These are phyloP conservation scores for Fusarium sp. DNA, from an alignment of 2,329 filamentous ascomycete species.

Conservation along the genomic window DNA sequence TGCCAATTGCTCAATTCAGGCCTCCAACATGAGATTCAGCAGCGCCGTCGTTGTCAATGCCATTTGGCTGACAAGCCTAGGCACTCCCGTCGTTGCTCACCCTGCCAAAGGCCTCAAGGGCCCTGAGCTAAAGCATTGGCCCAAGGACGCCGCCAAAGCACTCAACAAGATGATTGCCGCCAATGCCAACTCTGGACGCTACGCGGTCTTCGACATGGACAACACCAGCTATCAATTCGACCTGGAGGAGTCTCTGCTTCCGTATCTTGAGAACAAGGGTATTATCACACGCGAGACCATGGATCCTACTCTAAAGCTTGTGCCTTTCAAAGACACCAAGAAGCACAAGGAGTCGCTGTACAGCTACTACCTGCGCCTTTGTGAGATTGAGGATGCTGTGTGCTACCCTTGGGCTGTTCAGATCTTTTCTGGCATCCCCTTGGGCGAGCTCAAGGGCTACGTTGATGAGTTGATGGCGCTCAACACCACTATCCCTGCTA, in stretches of 20 bases:
- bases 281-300: conserved; percentile 57
- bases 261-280: conserved; percentile 58
- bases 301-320: conserved; percentile 56
- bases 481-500: conserved; percentile 53
- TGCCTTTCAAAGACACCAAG: conserved; percentile 57
- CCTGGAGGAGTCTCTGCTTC: conserved; percentile 59
- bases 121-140: conserved; percentile 53
- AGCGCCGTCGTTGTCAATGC: conserved; percentile 24
- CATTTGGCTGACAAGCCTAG: conserved; percentile 32
- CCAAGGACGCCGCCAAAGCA: conserved; percentile 51
- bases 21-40: conserved; percentile 31
- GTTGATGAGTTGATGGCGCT: conserved; percentile 62
- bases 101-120: conserved; percentile 35
- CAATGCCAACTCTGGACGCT: conserved; percentile 55
- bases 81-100: conserved; percentile 21
- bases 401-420: conserved; percentile 60
- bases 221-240: conserved; percentile 60
- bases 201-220: conserved; percentile 61
- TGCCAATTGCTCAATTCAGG: neutral
- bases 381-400: conserved; percentile 56
- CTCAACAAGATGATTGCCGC: conserved; percentile 55
- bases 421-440: conserved; percentile 57
- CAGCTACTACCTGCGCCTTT: conserved; percentile 60
- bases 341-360: conserved; percentile 57
- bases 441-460: conserved; percentile 60